Conservation (phyloP, 1,284 basidiomycete genomes). For the Meripilus lineatus region DNA sequence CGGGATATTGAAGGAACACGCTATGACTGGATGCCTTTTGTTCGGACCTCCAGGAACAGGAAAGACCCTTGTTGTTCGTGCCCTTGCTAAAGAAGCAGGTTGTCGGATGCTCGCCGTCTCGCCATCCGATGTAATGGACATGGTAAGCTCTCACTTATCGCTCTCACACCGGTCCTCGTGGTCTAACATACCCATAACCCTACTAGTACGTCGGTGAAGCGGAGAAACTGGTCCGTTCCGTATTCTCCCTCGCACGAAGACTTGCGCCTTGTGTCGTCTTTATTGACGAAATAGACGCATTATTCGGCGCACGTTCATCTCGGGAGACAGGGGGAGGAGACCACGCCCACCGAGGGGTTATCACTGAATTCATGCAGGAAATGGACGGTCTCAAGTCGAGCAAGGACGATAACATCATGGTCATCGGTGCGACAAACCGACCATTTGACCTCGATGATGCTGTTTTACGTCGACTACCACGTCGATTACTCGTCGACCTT, state of each 20-base stretch:
- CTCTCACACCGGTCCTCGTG: slow-evolving; percentile 1
- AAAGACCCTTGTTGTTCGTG: slow-evolving; percentile 86
- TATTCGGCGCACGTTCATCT: slow-evolving; percentile 86
- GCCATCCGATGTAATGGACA: slow-evolving; percentile 85
- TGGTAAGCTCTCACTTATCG: slow-evolving; percentile 45
- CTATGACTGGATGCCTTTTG: slow-evolving; percentile 82
- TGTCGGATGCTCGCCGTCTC: slow-evolving; percentile 84
- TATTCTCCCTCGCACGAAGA: slow-evolving; percentile 85
- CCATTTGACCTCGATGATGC: slow-evolving; percentile 85
- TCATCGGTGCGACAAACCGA: slow-evolving; percentile 93
- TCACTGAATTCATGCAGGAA: slow-evolving; percentile 98
- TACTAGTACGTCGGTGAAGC: slow-evolving; percentile 89
- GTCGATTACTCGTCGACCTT: slow-evolving; percentile 80
- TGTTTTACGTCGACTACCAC: slow-evolving; percentile 78
- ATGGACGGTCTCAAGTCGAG: slow-evolving; percentile 91
- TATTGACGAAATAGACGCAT: slow-evolving; percentile 92
- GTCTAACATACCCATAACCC: slow-evolving; percentile 13
- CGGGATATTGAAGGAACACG: slow-evolving; percentile 88
- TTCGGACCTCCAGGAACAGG: slow-evolving; percentile 93
- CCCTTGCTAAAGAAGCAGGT: slow-evolving; percentile 88
- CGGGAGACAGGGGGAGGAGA: slow-evolving; percentile 72
- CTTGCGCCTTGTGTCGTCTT: slow-evolving; percentile 94
- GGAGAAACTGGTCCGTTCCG: slow-evolving; percentile 88
- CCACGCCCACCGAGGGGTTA: slow-evolving; percentile 79
- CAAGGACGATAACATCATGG: slow-evolving; percentile 79